A percentile compares a stretch with the other conserved stretches of the same genome.
These are phyloP conservation scores for Lentinula raphanica DNA, from an alignment of 768 basidiomycete genomes.

Conservation along the genomic window DNA sequence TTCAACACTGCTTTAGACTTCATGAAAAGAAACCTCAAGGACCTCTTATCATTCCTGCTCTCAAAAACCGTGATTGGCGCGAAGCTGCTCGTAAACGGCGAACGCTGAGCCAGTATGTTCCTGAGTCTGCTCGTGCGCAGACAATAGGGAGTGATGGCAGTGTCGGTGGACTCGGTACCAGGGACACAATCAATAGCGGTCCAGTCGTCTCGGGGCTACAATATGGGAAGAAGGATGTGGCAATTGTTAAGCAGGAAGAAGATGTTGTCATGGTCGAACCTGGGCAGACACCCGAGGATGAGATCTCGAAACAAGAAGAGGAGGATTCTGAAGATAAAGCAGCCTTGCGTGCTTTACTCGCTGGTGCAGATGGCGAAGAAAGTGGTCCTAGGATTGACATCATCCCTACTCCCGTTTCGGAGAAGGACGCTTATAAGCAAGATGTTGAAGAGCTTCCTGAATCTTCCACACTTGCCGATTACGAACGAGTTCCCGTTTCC, in stretches of 20 bases:
- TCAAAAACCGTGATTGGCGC: constrained; percentile 90
- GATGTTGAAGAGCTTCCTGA: constrained; percentile 81
- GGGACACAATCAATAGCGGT: constrained; percentile 73
- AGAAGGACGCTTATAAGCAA: constrained; percentile 79
- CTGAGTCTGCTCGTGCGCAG: constrained; percentile 48
- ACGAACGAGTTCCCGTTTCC: constrained; percentile 84
- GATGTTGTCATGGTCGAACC: constrained; percentile 23
- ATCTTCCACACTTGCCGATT: constrained; percentile 73
- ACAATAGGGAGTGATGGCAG: constrained; percentile 61
- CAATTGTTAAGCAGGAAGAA: constrained; percentile 15
- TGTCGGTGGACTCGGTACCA: constrained; percentile 71
- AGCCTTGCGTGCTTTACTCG: constrained; percentile 77
- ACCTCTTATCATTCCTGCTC: constrained; percentile 80
- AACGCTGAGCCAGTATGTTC: constrained; percentile 53
- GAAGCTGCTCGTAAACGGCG: constrained; percentile 67
- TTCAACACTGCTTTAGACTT: constrained; percentile 28
- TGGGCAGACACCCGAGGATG: constrained; percentile 21
- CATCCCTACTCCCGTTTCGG: constrained; percentile 63
- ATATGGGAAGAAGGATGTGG: constrained; percentile 30
- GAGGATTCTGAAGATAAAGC: constrained; percentile 71
- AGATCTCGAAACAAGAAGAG: constrained; percentile 21
- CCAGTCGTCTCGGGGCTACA: constrained; percentile 69
- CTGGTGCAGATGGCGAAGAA: constrained; percentile 39
- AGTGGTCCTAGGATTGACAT: constrained; percentile 48
- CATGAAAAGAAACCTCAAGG: constrained; percentile 42